phyloP scores from a whole-genome alignment of 2,329 filamentous ascomycete species.

The Fusarium paranaense region DNA sequence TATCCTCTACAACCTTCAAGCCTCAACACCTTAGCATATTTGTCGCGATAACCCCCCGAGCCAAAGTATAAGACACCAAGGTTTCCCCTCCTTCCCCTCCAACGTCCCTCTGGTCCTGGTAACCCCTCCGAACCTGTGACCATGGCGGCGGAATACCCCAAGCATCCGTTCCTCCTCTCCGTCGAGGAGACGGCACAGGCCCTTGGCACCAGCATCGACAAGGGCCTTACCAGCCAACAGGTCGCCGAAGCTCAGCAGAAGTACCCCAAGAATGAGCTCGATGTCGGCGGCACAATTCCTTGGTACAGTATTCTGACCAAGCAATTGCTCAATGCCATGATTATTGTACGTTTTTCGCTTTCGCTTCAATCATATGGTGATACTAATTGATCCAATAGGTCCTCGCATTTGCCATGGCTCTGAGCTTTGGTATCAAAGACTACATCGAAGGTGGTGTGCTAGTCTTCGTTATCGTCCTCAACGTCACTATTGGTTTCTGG shows the following conservation, averaged over 20 bases:
- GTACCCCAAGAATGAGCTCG: conserved; percentile 77
- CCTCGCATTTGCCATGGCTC: conserved; percentile 80
- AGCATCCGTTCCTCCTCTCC: conserved; percentile 71
- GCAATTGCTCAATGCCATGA: conserved; percentile 83
- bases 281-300: conserved; percentile 74
- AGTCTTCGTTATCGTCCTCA: conserved; percentile 74
- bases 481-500: conserved; percentile 75
- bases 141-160: conserved; percentile 63
- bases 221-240: conserved; percentile 71
- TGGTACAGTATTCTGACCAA: conserved; percentile 79
- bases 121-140: conserved; percentile 23
- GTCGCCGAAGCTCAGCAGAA: conserved; percentile 68
- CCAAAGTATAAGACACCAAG: conserved; percentile 15
- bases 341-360: conserved; percentile 63
- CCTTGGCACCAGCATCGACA: conserved; percentile 73
- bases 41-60: not conserved
- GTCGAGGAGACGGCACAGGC: conserved; percentile 71
- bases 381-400: conserved; percentile 61
- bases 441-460: conserved; percentile 77
- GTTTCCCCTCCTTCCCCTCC: not conserved
- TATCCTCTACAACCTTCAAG: not conserved
- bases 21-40: conserved; percentile 1
- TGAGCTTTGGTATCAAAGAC: conserved; percentile 74
- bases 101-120: conserved; percentile 10
- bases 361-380: not conserved